Evolutionary conservation across 2,329 filamentous ascomycete genomes (phyloP).

Genomic region (Rutstroemia sp.): DNA sequence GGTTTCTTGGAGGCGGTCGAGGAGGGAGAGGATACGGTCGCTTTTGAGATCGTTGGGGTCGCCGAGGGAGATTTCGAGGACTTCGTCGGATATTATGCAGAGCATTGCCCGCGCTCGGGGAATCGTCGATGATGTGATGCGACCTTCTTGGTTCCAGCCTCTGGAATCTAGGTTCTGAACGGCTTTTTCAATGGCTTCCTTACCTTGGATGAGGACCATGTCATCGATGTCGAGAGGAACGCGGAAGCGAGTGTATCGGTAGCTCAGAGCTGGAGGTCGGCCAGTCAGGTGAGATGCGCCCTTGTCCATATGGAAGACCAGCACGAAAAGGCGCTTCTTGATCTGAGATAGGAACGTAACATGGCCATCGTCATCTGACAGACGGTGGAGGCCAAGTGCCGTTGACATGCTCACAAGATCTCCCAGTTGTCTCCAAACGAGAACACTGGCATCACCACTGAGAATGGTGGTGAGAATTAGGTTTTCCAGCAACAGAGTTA

Average conservation of each 20-base stretch:
- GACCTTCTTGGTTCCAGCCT: conserved; percentile 45
- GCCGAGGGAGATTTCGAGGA: conserved; percentile 45
- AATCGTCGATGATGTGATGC: conserved; percentile 38
- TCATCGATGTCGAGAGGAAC: conserved; percentile 48
- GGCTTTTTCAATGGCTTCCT: conserved; percentile 32
- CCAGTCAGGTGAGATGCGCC: conserved; percentile 44
- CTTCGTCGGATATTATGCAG: conserved; percentile 47
- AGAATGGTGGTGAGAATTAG: conserved; percentile 33
- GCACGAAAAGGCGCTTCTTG: conserved; percentile 30
- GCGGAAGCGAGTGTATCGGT: conserved; percentile 46
- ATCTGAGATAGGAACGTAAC: conserved; percentile 31
- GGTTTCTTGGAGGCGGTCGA: conserved; percentile 26
- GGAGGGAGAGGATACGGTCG: conserved; percentile 18
- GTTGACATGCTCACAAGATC: conserved; percentile 31
- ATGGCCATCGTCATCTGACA: conserved; percentile 13
- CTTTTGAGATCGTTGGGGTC: conserved; percentile 16
- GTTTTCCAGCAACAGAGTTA: conserved; percentile 32
- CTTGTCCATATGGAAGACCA: conserved; percentile 41
- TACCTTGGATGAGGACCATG: conserved; percentile 38
- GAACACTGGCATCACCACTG: conserved; percentile 34
- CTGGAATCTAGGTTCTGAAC: conserved; percentile 36
- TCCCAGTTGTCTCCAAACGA: conserved; percentile 33
- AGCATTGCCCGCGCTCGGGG: conserved; percentile 40
- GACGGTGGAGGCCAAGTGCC: conserved; percentile 25
- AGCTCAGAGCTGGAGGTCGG: conserved; percentile 43